These are phyloP conservation scores for Fraxinus paxiana DNA, from an alignment of 305 asterid genomes.

Conservation along the genomic window DNA sequence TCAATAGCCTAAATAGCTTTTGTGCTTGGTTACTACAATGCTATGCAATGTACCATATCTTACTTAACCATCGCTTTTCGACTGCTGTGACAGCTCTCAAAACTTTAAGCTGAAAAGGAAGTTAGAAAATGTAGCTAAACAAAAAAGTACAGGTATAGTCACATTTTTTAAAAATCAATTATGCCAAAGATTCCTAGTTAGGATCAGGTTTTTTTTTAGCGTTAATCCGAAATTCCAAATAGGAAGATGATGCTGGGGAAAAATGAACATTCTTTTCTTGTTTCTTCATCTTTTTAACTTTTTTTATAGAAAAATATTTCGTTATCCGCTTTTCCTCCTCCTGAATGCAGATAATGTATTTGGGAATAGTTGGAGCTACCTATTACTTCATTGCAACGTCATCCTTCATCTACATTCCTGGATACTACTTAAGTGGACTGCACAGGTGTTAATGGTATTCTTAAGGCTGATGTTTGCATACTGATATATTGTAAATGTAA, in stretches of 20 bases:
- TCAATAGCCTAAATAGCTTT: background rate
- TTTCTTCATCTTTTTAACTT: background rate
- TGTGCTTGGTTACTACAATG: slow-evolving; percentile 1
- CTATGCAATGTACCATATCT: background rate
- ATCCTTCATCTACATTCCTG: slow-evolving; percentile 81
- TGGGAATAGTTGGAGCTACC: slow-evolving; percentile 69
- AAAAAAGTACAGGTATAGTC: slow-evolving; percentile 4
- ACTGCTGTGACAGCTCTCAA: background rate
- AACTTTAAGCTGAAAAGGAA: background rate
- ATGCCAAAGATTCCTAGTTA: slow-evolving; percentile 1
- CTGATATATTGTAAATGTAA: slow-evolving; percentile 17
- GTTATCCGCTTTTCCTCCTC: slow-evolving; percentile 17
- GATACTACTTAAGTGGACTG: slow-evolving; percentile 67
- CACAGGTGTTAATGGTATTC: slow-evolving; percentile 60
- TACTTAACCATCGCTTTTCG: background rate
- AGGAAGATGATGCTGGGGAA: background rate
- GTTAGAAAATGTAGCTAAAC: slow-evolving; percentile 8
- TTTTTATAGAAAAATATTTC: slow-evolving; percentile 3
- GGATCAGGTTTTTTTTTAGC: slow-evolving; percentile 1
- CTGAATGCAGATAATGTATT: slow-evolving; percentile 65
- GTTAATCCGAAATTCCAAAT: slow-evolving; percentile 9
- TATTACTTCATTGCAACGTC: slow-evolving; percentile 60
- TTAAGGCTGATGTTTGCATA: slow-evolving; percentile 18
- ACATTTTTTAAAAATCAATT: background rate
- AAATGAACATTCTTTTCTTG: background rate